These are phyloP conservation scores for Lepiota brunneoincarnata DNA, from an alignment of 768 basidiomycete genomes.

Conservation along the genomic window DNA sequence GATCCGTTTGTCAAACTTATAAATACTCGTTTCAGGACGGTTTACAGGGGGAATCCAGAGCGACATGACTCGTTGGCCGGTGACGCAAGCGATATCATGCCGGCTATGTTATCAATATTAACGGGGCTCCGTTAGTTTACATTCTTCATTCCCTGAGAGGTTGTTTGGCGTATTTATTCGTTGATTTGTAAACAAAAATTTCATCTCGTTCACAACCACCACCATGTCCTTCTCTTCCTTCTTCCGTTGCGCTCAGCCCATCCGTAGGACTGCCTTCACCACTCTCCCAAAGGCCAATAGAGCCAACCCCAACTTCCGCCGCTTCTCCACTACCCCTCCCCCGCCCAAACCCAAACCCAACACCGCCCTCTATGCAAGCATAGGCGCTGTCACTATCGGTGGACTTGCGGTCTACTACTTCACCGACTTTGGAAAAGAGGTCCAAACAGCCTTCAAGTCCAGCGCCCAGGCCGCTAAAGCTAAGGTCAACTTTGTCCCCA, in stretches of 20 bases:
- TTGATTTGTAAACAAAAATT: background rate
- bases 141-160: background rate
- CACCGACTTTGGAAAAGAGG: conserved; percentile 46
- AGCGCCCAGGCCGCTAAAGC: conserved; percentile 61
- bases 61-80: too few relatives aligned
- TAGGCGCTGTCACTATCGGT: conserved; percentile 56
- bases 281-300: conserved; percentile 14
- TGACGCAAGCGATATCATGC: too few relatives aligned
- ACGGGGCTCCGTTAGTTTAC: background rate
- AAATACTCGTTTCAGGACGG: background rate
- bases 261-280: conserved; percentile 15
- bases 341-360: conserved; percentile 51
- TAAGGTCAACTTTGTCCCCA: conserved; percentile 67
- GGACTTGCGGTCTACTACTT: conserved; percentile 67
- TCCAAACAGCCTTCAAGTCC: conserved; percentile 56
- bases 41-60: background rate
- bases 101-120: background rate
- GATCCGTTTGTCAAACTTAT: conserved; percentile 6
- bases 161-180: background rate
- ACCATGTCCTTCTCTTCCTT: conserved; percentile 59
- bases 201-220: conserved; percentile 20
- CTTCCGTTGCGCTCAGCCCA: conserved; percentile 36
- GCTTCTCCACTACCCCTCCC: conserved; percentile 54
- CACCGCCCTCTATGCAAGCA: conserved; percentile 53
- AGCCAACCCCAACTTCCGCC: conserved; percentile 31